These are phyloP conservation scores for Boletus huronensis DNA, from an alignment of 768 basidiomycete species.

Conservation along the genomic window DNA sequence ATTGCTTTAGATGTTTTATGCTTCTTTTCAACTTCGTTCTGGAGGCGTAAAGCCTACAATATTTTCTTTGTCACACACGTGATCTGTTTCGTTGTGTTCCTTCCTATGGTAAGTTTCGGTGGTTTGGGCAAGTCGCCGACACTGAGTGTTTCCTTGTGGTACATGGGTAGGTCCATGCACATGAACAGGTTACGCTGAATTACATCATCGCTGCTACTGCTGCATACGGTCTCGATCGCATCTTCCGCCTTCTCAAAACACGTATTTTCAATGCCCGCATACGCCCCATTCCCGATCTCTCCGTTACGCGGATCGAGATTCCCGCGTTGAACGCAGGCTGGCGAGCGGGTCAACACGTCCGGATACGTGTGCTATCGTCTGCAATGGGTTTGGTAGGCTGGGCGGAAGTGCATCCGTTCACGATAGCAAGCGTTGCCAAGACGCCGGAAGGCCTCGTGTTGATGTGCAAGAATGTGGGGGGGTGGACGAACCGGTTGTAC, in stretches of 20 bases:
- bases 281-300: conserved; percentile 42
- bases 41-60: conserved; percentile 42
- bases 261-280: conserved; percentile 44
- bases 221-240: conserved; percentile 44
- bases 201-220: conserved; percentile 40
- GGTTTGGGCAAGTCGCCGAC: conserved; percentile 7
- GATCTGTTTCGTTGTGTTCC: conserved; percentile 39
- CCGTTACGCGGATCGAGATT: conserved; percentile 45
- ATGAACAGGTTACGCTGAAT: conserved; percentile 30
- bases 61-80: conserved; percentile 44
- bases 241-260: conserved; percentile 45
- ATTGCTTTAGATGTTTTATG: conserved; percentile 35
- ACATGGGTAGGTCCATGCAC: conserved; percentile 23
- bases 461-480: conserved; percentile 47
- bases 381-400: conserved; percentile 38
- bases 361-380: conserved; percentile 43
- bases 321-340: conserved; percentile 47
- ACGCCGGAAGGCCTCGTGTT: conserved; percentile 46
- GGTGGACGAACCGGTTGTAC: conserved; percentile 47
- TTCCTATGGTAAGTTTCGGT: conserved; percentile 33
- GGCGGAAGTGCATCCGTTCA: conserved; percentile 51
- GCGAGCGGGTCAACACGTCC: conserved; percentile 60
- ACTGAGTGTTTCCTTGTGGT: background rate
- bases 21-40: conserved; percentile 38
- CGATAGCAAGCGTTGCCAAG: conserved; percentile 43